Evolutionary conservation across 1,139 yeast genomes (phyloP).

Genomic region (Candida sojae): DNA sequence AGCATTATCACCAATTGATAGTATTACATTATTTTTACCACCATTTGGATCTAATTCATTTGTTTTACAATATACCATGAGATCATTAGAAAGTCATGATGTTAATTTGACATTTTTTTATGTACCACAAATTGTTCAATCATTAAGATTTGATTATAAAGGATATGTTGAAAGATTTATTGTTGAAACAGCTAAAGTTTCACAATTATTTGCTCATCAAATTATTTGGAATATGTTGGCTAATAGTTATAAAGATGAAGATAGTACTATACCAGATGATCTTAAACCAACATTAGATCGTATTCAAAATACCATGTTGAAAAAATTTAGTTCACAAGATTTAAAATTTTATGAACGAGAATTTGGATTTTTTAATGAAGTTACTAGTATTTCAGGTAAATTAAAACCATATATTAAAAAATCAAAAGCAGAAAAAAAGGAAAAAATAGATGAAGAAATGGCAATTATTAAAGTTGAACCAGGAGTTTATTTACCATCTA

Average conservation of each 20-base stretch:
- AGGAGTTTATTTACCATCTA: constrained; percentile 92
- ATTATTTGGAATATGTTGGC: constrained; percentile 98
- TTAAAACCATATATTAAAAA: constrained; percentile 91
- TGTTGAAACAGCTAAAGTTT: constrained; percentile 87
- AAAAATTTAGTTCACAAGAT: constrained; percentile 61
- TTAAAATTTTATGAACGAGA: constrained; percentile 74
- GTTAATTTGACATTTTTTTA: constrained; percentile 90
- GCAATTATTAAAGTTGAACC: constrained; percentile 70
- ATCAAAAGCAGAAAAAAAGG: constrained; percentile 94
- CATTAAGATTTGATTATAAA: constrained; percentile 73
- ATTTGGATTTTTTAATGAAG: constrained; percentile 86
- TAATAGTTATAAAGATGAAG: constrained; percentile 88
- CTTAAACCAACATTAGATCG: constrained; percentile 82
- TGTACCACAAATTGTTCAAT: constrained; percentile 97
- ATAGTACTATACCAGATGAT: constrained; percentile 73
- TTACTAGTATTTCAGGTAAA: constrained; percentile 91
- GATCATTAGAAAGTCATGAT: constrained; percentile 86
- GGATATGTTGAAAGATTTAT: constrained; percentile 91
- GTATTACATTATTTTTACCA: constrained; percentile 83
- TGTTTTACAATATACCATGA: constrained; percentile 83
- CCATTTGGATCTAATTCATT: constrained; percentile 67
- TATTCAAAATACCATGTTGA: constrained; percentile 68
- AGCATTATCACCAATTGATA: constrained; percentile 79
- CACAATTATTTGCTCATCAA: constrained; percentile 94
- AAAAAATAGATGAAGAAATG: constrained; percentile 96